Percentiles rank a stretch among this genome's conserved stretches.
These are phyloP conservation scores for Rhododendron mucronatum DNA, from an alignment of 148 eudicot species.

Conservation along the genomic window DNA sequence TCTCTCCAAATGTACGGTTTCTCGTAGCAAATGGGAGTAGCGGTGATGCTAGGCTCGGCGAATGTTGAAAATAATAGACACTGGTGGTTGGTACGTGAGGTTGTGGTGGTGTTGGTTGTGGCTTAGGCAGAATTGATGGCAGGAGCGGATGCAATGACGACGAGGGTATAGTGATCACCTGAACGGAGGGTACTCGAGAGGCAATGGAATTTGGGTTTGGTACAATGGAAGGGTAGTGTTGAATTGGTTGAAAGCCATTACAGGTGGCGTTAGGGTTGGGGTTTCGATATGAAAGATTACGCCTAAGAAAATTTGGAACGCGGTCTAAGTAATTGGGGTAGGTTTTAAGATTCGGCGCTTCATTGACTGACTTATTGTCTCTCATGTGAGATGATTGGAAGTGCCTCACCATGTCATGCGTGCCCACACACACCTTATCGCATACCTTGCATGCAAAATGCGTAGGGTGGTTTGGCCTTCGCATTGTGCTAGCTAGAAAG, in stretches of 20 bases:
- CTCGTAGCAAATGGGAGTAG: not conserved
- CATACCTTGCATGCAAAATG: conserved; percentile 27
- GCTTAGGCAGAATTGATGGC: not conserved
- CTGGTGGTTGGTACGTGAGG: not conserved
- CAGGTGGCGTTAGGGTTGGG: not conserved
- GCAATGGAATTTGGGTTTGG: not conserved
- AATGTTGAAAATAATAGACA: not conserved
- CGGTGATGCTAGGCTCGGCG: not conserved
- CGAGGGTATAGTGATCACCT: too few species aligned
- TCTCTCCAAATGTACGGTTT: not conserved
- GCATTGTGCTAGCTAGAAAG: not conserved
- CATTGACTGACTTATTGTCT: not conserved
- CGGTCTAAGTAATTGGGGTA: not conserved
- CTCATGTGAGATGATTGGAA: conserved; percentile 17
- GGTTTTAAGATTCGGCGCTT: not conserved
- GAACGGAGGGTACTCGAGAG: not conserved
- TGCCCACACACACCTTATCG: conserved; percentile 7
- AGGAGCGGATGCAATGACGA: not conserved
- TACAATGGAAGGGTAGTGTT: not conserved
- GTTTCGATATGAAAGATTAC: not conserved
- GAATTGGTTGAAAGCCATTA: not conserved
- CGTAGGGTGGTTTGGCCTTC: not conserved
- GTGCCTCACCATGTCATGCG: conserved; percentile 23
- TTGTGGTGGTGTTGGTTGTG: not conserved
- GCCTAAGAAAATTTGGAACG: not conserved